Evolutionary conservation across 805 yeast genomes (phyloP), one percentile per base, ranked within the genome.

Genomic region (Suhomyces sp.): DNA sequence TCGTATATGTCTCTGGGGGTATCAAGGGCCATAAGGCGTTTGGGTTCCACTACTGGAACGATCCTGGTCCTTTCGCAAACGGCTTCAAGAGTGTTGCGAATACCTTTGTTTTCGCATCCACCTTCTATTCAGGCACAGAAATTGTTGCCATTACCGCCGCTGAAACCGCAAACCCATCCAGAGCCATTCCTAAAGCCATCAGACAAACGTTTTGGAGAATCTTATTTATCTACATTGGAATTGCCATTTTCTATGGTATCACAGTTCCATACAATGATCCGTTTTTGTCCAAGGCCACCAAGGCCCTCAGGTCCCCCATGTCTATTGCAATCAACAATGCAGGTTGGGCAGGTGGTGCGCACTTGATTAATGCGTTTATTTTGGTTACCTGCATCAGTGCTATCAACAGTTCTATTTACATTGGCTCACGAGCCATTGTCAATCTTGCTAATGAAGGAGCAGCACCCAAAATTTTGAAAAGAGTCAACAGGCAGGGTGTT

Each of bases 391-490:
- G 88, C 60, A 66, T 87, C 44, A 83, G 88, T 31, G 88, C 92
- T 5, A 82, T 86, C 61, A 87, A 87, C 69, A 78, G 87, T 42
- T 81, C 87, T 35, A 82, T 86, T 49, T 87, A 82, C 66, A 78
- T 86, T 65, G 89, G 88, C 9, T 82, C 89, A 2, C 75, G 92
- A 65, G 79, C 90, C 1, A 72, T 87, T 12, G 81, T 86, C 56
- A 83, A 81, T 51, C 77, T 86, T 76, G 84, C 90, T 5, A 72
- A 78, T 54, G 84, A 80, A 51, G 83, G 85, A 1, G 74, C 76
- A 54, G 88, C 87, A 0, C 90, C 89, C 42, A 70, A 71, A 62
- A 61, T 83, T 51, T 73, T 87, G 53, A 74, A 74, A 2, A 76
- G 71, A 57, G 80, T 83, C 31, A 79, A 79, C 60, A 77, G 73